Evolutionary conservation across 371 early-diverging fungal species (phyloP).

Genomic region (Gilbertella persicaria): DNA sequence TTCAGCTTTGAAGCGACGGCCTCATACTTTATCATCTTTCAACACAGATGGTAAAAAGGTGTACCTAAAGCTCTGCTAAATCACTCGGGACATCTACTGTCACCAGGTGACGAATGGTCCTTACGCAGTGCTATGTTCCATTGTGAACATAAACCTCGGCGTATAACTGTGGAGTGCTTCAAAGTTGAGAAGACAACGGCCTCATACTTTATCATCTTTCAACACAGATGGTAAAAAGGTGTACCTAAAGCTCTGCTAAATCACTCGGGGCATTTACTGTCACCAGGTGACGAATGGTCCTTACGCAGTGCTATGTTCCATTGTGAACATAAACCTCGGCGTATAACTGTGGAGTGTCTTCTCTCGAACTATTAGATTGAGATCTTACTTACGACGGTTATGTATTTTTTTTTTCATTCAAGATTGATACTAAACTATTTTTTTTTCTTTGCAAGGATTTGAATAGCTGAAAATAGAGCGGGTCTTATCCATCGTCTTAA

Average conservation of each 20-base stretch:
- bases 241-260: slow-evolving; percentile 15
- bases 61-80: slow-evolving; percentile 15
- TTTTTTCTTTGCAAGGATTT: slow-evolving; percentile 6
- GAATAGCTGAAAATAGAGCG: slow-evolving; percentile 6
- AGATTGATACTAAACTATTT: slow-evolving; percentile 3
- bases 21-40: slow-evolving; percentile 15
- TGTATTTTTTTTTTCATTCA: slow-evolving; percentile 9
- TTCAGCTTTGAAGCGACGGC: slow-evolving; percentile 15
- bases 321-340: slow-evolving; percentile 12
- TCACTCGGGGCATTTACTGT: slow-evolving; percentile 13
- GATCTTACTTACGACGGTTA: slow-evolving; percentile 8
- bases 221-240: slow-evolving; percentile 16
- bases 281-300: slow-evolving; percentile 11
- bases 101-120: slow-evolving; percentile 11
- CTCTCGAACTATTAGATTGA: slow-evolving; percentile 10
- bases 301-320: slow-evolving; percentile 15
- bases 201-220: slow-evolving; percentile 15
- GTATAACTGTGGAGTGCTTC: slow-evolving; percentile 18
- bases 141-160: slow-evolving; percentile 12
- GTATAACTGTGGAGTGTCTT: slow-evolving; percentile 19
- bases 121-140: slow-evolving; percentile 15
- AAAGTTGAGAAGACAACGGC: too few relatives aligned
- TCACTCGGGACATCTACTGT: slow-evolving; percentile 14
- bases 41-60: slow-evolving; percentile 16
- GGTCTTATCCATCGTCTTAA: too few relatives aligned